phyloP scores from a whole-genome alignment of 176 grass and related monocot species.

The Oryza punctata region DNA sequence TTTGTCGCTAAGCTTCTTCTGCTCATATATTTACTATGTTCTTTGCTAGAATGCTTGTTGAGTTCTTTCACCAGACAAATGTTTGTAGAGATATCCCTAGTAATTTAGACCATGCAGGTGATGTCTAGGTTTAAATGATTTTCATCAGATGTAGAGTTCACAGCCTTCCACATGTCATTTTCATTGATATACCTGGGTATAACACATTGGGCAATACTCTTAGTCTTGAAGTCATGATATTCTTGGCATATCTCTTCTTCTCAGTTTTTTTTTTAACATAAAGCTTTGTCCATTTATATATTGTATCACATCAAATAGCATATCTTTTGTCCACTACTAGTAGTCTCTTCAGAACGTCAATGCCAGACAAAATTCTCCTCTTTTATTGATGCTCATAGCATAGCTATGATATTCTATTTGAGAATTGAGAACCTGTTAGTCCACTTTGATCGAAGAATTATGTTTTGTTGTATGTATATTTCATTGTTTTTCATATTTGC shows the following conservation, averaged over 20 bases:
- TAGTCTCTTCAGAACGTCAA: neutral
- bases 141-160: neutral
- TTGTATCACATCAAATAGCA: neutral
- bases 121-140: conserved; percentile 2
- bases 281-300: neutral
- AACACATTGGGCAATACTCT: neutral
- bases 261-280: neutral
- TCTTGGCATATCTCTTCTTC: neutral
- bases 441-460: conserved; percentile 10
- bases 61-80: neutral
- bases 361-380: neutral
- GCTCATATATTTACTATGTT: neutral
- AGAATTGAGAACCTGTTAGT: conserved; percentile 12
- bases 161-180: neutral
- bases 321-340: neutral
- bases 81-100: conserved; percentile 19
- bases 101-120: neutral
- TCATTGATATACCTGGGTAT: neutral
- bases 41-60: conserved; percentile 4
- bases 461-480: neutral
- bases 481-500: neutral
- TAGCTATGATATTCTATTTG: conserved; percentile 10
- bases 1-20: neutral
- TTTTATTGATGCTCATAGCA: neutral
- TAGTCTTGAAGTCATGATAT: neutral